These are phyloP conservation scores for Odontarrhena argentea DNA, from an alignment of 345 rosid genomes.

Conservation along the genomic window DNA sequence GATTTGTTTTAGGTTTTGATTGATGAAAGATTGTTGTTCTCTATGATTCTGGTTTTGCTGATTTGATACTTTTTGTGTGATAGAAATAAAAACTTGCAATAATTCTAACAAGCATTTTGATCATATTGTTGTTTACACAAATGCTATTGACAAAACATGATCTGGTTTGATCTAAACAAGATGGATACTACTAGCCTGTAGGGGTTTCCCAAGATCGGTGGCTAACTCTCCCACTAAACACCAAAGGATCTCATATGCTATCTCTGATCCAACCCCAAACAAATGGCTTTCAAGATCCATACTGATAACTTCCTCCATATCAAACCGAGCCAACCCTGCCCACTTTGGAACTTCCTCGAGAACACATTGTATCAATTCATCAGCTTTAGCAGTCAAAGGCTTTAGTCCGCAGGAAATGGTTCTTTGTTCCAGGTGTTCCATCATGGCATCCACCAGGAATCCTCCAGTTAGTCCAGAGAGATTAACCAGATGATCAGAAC, in stretches of 20 bases:
- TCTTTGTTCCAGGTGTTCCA: slow-evolving; percentile 68
- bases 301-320: slow-evolving; percentile 59
- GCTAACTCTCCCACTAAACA: slow-evolving; percentile 62
- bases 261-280: slow-evolving; percentile 59
- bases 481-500: slow-evolving; percentile 33
- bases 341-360: slow-evolving; percentile 65
- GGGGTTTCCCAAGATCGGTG: slow-evolving; percentile 44
- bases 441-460: slow-evolving; percentile 66
- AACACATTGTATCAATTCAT: slow-evolving; percentile 55
- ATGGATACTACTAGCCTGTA: background rate
- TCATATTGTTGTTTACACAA: slow-evolving; percentile 16
- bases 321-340: slow-evolving; percentile 50
- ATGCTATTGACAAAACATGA: slow-evolving; percentile 9
- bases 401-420: slow-evolving; percentile 50
- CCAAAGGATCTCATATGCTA: slow-evolving; percentile 58
- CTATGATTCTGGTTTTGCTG: slow-evolving; percentile 8
- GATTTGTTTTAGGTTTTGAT: slow-evolving; percentile 22
- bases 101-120: slow-evolving; percentile 6
- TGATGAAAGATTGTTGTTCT: slow-evolving; percentile 9
- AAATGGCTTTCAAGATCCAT: slow-evolving; percentile 61
- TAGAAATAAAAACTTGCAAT: slow-evolving; percentile 2
- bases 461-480: slow-evolving; percentile 50
- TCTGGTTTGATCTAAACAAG: background rate
- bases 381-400: slow-evolving; percentile 40
- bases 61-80: slow-evolving; percentile 17